Conservation (phyloP, 78 protist genomes). For the Speleostelium caveatum region DNA sequence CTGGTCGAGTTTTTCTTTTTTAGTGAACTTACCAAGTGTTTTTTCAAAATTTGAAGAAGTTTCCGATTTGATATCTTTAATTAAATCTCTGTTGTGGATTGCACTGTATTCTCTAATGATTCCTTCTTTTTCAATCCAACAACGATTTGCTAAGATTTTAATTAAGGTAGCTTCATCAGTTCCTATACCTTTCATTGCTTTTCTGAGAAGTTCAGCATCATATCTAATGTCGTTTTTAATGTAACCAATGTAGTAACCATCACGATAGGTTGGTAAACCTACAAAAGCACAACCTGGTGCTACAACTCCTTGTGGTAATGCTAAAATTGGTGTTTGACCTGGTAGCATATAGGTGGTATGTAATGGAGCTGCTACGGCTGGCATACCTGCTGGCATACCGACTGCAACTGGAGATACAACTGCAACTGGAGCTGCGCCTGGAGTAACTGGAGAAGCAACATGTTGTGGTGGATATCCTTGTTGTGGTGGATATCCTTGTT, state of each 20-base stretch:
- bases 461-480: neutral
- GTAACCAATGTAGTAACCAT: slow-evolving; percentile 17
- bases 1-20: too few relatives aligned
- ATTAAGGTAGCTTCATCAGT: slow-evolving; percentile 52
- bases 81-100: slow-evolving; percentile 5
- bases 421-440: slow-evolving; percentile 27
- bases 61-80: slow-evolving; percentile 67
- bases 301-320: neutral
- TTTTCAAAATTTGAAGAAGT: neutral
- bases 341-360: neutral
- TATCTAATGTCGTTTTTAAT: slow-evolving; percentile 30
- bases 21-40: too few relatives aligned
- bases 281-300: neutral
- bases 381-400: neutral
- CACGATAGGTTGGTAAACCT: neutral
- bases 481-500: neutral
- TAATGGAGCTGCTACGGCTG: neutral
- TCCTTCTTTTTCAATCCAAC: slow-evolving; percentile 37
- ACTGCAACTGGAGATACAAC: slow-evolving; percentile 17
- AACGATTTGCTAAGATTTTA: slow-evolving; percentile 42
- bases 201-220: slow-evolving; percentile 54
- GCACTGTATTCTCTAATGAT: slow-evolving; percentile 23
- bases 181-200: slow-evolving; percentile 72
- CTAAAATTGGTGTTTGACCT: neutral
- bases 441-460: slow-evolving; percentile 22